Percentiles rank a stretch among this genome's conserved stretches.
phyloP scores from a whole-genome alignment of 2,329 filamentous ascomycete species.

The Mycosphaerella arachidis region DNA sequence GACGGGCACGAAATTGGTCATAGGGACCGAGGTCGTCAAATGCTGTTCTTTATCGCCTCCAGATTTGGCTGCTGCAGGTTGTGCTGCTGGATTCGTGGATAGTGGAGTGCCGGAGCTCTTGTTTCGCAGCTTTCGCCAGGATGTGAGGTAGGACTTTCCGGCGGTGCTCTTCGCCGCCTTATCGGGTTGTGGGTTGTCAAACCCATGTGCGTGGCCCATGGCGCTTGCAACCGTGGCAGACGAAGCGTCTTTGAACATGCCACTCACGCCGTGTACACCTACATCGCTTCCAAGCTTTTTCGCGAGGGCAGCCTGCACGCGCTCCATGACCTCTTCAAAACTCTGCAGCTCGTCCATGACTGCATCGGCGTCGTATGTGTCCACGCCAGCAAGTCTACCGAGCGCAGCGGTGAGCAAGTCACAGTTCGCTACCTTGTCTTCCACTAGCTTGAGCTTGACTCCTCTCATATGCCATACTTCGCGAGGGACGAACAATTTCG shows the following conservation, averaged over 20 bases:
- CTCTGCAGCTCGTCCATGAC: constrained; percentile 91
- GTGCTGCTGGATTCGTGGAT: constrained; percentile 13
- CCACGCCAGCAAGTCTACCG: constrained; percentile 65
- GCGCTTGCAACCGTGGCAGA: constrained; percentile 18
- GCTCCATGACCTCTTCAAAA: constrained; percentile 79
- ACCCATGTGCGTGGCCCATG: constrained; percentile 7
- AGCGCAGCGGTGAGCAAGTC: constrained; percentile 87
- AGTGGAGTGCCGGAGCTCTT: constrained; percentile 70
- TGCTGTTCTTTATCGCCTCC: constrained; percentile 53
- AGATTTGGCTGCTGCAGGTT: neutral
- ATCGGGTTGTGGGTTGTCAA: constrained; percentile 27
- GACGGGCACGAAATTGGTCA: constrained; percentile 68
- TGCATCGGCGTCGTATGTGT: constrained; percentile 85
- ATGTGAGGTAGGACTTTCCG: constrained; percentile 74
- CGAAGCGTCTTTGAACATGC: constrained; percentile 67
- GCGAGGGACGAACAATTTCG: constrained; percentile 82
- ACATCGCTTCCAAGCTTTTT: constrained; percentile 94
- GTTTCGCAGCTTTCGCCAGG: constrained; percentile 82
- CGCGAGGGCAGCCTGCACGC: constrained; percentile 68
- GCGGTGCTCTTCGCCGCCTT: constrained; percentile 51
- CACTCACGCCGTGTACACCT: constrained; percentile 68
- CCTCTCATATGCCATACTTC: constrained; percentile 93
- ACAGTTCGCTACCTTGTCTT: constrained; percentile 90
- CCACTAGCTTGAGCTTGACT: constrained; percentile 83
- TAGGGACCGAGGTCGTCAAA: constrained; percentile 50